These are phyloP conservation scores for Triticum monococcum DNA, from an alignment of 176 grass and related monocot genomes.

Conservation along the genomic window DNA sequence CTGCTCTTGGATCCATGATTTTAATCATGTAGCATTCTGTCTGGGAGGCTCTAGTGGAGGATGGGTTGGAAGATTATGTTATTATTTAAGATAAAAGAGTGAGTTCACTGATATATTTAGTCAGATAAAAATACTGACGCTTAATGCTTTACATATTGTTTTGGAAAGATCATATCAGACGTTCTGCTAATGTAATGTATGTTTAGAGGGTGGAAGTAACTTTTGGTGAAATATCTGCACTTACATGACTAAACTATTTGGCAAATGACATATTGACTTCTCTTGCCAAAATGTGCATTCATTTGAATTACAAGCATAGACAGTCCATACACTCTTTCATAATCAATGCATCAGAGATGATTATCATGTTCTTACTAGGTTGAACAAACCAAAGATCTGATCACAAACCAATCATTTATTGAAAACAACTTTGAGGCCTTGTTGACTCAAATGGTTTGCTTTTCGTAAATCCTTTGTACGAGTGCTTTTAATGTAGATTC, in stretches of 20 bases:
- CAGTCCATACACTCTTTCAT: neutral
- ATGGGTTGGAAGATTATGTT: neutral
- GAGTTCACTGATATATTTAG: neutral
- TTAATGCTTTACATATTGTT: neutral
- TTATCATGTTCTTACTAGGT: neutral
- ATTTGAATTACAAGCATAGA: neutral
- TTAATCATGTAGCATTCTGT: neutral
- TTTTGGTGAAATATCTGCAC: neutral
- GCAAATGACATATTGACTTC: neutral
- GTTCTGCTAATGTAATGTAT: neutral
- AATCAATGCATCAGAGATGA: neutral
- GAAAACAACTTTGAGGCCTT: neutral
- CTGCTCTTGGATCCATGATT: neutral
- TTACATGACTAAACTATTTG: neutral
- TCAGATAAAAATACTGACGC: neutral
- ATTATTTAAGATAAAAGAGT: neutral
- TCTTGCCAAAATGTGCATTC: conserved; percentile 7
- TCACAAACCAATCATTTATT: neutral
- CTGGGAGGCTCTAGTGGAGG: neutral
- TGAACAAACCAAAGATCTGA: conserved; percentile 6
- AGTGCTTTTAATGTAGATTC: neutral
- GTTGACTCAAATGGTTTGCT: neutral
- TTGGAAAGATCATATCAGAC: conserved; percentile 1
- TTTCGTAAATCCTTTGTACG: neutral
- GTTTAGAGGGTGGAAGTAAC: neutral